Conservation (phyloP, 176 grass and related monocot species). For the Saccharum spontaneum region DNA sequence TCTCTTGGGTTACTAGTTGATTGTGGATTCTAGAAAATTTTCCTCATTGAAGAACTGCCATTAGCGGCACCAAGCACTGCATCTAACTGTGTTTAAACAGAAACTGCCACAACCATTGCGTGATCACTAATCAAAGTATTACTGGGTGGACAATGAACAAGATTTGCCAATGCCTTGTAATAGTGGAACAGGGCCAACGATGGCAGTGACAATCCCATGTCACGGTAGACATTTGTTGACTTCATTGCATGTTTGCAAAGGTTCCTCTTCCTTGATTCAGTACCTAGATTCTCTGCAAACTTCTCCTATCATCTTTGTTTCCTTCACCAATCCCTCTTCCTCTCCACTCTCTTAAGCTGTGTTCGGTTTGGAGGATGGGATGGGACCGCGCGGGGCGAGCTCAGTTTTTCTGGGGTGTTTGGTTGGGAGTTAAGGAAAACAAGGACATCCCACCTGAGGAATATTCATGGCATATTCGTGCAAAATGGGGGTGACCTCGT, state of each 20-base stretch:
- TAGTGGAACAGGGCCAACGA: slow-evolving; percentile 62
- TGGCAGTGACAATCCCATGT: slow-evolving; percentile 57
- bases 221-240: slow-evolving; percentile 55
- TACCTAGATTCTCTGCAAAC: no score
- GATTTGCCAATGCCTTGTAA: slow-evolving; percentile 61
- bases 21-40: slow-evolving; percentile 2
- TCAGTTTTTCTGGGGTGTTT: no score
- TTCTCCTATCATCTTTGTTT: no score
- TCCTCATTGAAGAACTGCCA: slow-evolving; percentile 3
- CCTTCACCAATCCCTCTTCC: no score
- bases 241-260: slow-evolving; percentile 82
- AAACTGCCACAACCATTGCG: slow-evolving; percentile 62
- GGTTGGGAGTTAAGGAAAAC: no score
- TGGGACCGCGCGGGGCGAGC: no score
- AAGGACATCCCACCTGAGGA: no score
- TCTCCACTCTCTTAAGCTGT: no score
- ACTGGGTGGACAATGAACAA: slow-evolving; percentile 63
- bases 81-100: slow-evolving; percentile 64
- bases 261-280: slow-evolving; percentile 68
- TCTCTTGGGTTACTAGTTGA: no score
- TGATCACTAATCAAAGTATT: slow-evolving; percentile 81
- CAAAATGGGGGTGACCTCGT: no score
- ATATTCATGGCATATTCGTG: no score
- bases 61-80: slow-evolving; percentile 32
- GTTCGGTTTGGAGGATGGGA: no score